phyloP scores from a whole-genome alignment of 768 basidiomycete genomes.

The Daedalea quercina region DNA sequence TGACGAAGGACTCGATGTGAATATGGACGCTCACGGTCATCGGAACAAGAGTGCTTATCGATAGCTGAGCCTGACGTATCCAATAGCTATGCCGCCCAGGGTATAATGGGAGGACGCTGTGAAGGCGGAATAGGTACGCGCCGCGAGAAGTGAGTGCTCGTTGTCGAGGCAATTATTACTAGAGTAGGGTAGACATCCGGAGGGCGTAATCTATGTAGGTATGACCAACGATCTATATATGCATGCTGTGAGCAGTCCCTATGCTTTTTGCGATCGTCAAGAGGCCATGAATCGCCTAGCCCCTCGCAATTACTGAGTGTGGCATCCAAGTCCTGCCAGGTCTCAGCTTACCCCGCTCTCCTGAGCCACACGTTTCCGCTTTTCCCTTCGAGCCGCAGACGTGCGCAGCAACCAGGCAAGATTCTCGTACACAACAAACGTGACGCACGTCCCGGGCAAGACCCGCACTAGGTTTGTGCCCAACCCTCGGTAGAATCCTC shows the following conservation, averaged over 20 bases:
- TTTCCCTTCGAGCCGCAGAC: slow-evolving; percentile 49
- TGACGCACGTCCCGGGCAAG: slow-evolving; percentile 94
- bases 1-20: too few species aligned
- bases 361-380: neutral
- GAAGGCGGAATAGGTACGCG: too few species aligned
- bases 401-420: slow-evolving; percentile 75
- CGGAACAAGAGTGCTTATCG: too few species aligned
- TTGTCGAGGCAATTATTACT: too few species aligned
- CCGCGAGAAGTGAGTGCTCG: too few species aligned
- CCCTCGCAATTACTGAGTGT: neutral
- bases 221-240: too few species aligned
- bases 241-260: too few species aligned
- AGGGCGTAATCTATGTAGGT: neutral
- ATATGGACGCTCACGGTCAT: too few species aligned
- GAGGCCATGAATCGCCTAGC: neutral
- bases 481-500: slow-evolving; percentile 92
- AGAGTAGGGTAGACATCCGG: neutral
- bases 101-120: too few species aligned
- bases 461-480: slow-evolving; percentile 93
- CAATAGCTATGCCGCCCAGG: too few species aligned
- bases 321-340: neutral
- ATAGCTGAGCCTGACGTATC: too few species aligned
- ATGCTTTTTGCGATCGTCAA: neutral
- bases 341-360: neutral
- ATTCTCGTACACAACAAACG: slow-evolving; percentile 96